A percentile compares a stretch with the other conserved stretches of the same genome.
phyloP scores from a whole-genome alignment of 371 early-diverging fungal genomes.

The Blakeslea trispora region DNA sequence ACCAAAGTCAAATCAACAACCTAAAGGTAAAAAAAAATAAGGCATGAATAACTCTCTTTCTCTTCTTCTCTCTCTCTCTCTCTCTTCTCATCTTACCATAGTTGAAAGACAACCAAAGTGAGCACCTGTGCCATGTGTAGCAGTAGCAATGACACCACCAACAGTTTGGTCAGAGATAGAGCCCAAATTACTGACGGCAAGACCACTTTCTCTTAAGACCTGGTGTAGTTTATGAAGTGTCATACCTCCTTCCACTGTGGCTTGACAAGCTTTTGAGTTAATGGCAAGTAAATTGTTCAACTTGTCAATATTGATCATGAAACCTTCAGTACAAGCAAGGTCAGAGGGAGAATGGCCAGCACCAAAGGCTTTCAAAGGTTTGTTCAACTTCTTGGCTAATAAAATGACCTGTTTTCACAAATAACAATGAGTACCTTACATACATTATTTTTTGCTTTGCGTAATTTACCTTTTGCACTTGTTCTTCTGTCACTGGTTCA shows the following conservation, averaged over 20 bases:
- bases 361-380: constrained; percentile 70
- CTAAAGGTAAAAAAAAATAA: constrained; percentile 20
- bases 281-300: constrained; percentile 60
- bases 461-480: constrained; percentile 59
- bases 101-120: constrained; percentile 69
- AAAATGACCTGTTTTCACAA: constrained; percentile 49
- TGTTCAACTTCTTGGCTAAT: constrained; percentile 43
- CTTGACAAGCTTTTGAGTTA: constrained; percentile 43
- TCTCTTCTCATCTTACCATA: constrained; percentile 56
- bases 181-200: constrained; percentile 77
- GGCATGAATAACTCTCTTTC: too few species aligned
- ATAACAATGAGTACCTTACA: not conserved
- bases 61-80: too few species aligned
- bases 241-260: constrained; percentile 79
- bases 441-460: not conserved
- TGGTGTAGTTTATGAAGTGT: constrained; percentile 64
- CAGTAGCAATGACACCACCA: constrained; percentile 79
- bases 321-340: constrained; percentile 69
- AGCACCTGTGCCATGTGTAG: constrained; percentile 83
- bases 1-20: constrained; percentile 63
- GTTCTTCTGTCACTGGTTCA: constrained; percentile 62
- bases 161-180: constrained; percentile 85
- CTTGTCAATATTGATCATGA: constrained; percentile 73
- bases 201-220: constrained; percentile 55
- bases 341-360: constrained; percentile 86